Base-by-base conservation (phyloP, 129 eudicot genomes). In the carrot (Daucus carota) region DNA sequence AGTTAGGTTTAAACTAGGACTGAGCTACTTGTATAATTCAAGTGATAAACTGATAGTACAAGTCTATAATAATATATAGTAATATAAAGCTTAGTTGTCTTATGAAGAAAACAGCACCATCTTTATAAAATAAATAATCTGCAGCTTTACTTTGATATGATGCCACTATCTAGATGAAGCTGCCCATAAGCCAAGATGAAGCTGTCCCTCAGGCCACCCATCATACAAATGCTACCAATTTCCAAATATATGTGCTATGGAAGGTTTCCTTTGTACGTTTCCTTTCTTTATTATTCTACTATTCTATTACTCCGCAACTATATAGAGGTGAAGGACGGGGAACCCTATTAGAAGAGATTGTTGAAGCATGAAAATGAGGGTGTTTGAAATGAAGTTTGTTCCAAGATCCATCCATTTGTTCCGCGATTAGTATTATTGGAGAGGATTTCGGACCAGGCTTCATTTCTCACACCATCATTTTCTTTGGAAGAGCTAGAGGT, bases 381-480 rank as follows among this genome's bases (percentile, higher is more conserved):
- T 38, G 78, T 75, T 20, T 33, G 78, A 52, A 75, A 75, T 75
- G 78, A 75, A 75, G 78, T 75, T 75, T 75, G 78, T 10, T 75
- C 78, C 78, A 54, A 75, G 78, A 75, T 75, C 78, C 36, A 75
- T 75, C 78, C 14, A 15, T 22, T 2, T 48, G n/a, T 52, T 54
- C n/a, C n/a, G 29, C 29, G 29, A 54, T 54, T 54, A n/a, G 28
- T 7, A 52, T 22, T 20, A 22, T 22, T 20, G 62, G 62, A 5
- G 62, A 3, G 62, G 62, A 54, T 76, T 65, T 76, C 79, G 79
- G 73, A 76, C 62, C 62, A 54, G 62, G 62, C 62, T 54, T 54
- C 79, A 76, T 76, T 76, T 57, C 79, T 76, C 79, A 76, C 79
- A 76, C 31, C 60, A 31, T 38, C 45, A 38, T 70, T 28, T 54